Evolutionary conservation across 768 basidiomycete genomes (phyloP).

Genomic region (Mycena latifolia): DNA sequence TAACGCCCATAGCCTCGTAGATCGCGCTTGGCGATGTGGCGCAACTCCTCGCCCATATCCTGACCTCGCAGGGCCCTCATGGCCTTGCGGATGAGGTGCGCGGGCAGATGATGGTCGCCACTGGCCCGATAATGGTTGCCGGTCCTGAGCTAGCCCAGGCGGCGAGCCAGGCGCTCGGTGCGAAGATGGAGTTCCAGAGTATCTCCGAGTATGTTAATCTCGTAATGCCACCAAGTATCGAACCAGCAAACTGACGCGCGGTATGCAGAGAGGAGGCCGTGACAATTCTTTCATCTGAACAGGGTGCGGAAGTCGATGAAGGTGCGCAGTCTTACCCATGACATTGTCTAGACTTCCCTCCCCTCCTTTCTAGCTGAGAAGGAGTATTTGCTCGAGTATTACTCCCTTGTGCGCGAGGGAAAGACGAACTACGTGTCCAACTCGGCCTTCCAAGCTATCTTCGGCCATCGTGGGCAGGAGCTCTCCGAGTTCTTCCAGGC

Average conservation of each 20-base stretch:
- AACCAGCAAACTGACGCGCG: conserved; percentile 3
- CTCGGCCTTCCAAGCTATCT: conserved; percentile 39
- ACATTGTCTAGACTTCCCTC: conserved; percentile 9
- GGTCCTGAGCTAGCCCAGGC: conserved; percentile 18
- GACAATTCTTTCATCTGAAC: conserved; percentile 4
- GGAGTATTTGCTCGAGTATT: conserved; percentile 49
- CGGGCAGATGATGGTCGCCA: conserved; percentile 43
- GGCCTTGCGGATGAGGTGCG: conserved; percentile 45
- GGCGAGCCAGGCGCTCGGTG: conserved; percentile 17
- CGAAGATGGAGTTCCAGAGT: conserved; percentile 14
- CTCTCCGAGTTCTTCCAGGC: conserved; percentile 16
- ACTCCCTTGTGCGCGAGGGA: conserved; percentile 49
- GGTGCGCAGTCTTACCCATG: conserved; percentile 7
- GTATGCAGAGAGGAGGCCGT: conserved; percentile 9
- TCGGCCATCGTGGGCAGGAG: conserved; percentile 27
- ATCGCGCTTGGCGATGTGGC: conserved; percentile 21
- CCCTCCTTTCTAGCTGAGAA: conserved; percentile 38
- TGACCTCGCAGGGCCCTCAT: conserved; percentile 44
- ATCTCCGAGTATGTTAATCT: conserved; percentile 10
- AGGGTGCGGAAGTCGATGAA: conserved; percentile 12
- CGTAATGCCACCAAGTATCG: not conserved
- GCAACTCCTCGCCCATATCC: conserved; percentile 31
- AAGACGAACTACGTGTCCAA: conserved; percentile 45
- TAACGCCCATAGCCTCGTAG: conserved; percentile 8
- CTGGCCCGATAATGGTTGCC: conserved; percentile 26